These are phyloP conservation scores for Metahyphopichia silvanorum DNA, from an alignment of 805 yeast species.

Conservation along the genomic window DNA sequence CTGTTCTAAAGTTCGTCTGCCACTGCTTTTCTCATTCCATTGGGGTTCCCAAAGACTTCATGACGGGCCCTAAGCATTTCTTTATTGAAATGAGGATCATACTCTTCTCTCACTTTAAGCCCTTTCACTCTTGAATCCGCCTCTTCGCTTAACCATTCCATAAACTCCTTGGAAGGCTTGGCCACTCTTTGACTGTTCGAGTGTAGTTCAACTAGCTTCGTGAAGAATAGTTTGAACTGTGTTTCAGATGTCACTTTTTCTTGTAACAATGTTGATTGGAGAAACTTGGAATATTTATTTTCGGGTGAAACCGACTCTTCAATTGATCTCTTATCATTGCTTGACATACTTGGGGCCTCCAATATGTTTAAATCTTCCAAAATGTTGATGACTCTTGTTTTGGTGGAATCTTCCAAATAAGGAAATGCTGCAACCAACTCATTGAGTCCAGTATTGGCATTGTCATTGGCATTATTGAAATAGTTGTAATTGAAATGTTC, in stretches of 20 bases:
- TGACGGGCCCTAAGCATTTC: constrained; percentile 50
- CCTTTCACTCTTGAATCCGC: constrained; percentile 9
- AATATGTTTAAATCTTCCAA: constrained; percentile 41
- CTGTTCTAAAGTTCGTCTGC: constrained; percentile 41
- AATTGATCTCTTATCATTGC: constrained; percentile 11
- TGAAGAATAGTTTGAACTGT: constrained; percentile 42
- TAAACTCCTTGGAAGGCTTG: constrained; percentile 41
- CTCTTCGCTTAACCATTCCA: constrained; percentile 62
- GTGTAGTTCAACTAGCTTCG: constrained; percentile 30
- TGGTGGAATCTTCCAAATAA: constrained; percentile 22
- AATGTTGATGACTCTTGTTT: constrained; percentile 41
- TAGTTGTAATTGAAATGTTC: constrained; percentile 27
- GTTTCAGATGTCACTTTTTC: constrained; percentile 25
- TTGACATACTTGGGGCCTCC: constrained; percentile 1
- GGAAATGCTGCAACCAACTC: constrained; percentile 25
- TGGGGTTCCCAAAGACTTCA: constrained; percentile 72
- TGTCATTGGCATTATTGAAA: constrained; percentile 14
- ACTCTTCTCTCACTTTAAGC: constrained; percentile 19
- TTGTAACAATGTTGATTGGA: constrained; percentile 30
- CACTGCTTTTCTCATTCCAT: constrained; percentile 60
- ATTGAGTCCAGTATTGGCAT: constrained; percentile 15
- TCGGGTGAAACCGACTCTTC: constrained; percentile 20
- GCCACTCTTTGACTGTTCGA: constrained; percentile 20
- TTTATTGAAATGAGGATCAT: constrained; percentile 36
- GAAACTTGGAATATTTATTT: constrained; percentile 28